Evolutionary conservation across 2,329 filamentous ascomycete genomes (phyloP), one percentile per base, ranked within the genome.

Genomic region (Penicillium hesseltinei): DNA sequence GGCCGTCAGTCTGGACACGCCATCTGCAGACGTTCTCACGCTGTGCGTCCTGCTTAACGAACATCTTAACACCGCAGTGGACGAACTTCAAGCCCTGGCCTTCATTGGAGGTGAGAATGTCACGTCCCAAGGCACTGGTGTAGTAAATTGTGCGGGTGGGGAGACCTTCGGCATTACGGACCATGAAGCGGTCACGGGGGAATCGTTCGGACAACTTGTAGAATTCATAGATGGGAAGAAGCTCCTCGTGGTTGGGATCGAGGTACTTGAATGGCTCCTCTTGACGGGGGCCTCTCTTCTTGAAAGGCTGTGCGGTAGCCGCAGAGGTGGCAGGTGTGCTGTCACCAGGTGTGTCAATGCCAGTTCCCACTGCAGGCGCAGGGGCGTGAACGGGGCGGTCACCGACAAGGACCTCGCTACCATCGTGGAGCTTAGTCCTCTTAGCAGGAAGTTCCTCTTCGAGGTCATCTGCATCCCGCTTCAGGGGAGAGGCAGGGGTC

Each of bases 201-300:
- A 99, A 99, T 47, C 88, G 87, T 0, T 86, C 75, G 0, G 91
- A 92, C 61, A 97, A 81, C 52, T 88, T 82, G 79, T 97, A 99
- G 78, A 97, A 97, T 2, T 84, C 75, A 68, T 87, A 88, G 69
- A 99, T 93, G 54, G 83, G 82, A 60, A 86, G 74, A 53, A 99
- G 87, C 58, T 94, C 90, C 2, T 86, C 79, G 72, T 97, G 90
- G 27, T 88, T 82, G 0, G 85, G 76, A 9, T 87, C 76, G 40
- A 99, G 83, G 71, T 92, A 99, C 72, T 96, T 97, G 82, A 96
- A 99, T 5, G 92, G 90, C 73, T 99, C 94, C 74, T 97, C 94
- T 64, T 80, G 76, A 23, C 70, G 70, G 2, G 69, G 70, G 35
- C 72, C 77, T 59, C 69, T 73, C 66, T 75, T 78, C 57, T 70